Evolutionary conservation across 2,329 filamentous ascomycete genomes (phyloP).

Genomic region (Fusarium duplospermum): DNA sequence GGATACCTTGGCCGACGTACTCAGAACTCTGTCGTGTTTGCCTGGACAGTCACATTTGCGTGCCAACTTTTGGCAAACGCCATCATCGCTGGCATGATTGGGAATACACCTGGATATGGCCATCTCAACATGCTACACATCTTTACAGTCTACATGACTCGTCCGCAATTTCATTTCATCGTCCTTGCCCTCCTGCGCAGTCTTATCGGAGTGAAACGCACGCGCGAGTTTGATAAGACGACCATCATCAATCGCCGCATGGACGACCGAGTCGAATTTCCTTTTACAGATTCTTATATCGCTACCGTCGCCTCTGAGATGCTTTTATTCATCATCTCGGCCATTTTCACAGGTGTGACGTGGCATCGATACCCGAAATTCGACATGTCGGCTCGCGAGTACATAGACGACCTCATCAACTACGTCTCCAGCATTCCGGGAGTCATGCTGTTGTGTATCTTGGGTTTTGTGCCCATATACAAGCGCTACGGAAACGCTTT

Average conservation of each 20-base stretch:
- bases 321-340: conserved; percentile 30
- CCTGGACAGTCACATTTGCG: conserved; percentile 29
- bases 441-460: conserved; percentile 30
- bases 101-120: conserved; percentile 33
- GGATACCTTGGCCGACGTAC: conserved; percentile 27
- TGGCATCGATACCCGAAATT: conserved; percentile 36
- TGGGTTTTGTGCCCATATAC: conserved; percentile 35
- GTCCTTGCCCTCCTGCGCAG: conserved; percentile 35
- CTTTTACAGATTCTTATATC: conserved; percentile 41
- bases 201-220: conserved; percentile 20
- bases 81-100: conserved; percentile 33
- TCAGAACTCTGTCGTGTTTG: conserved; percentile 15
- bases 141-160: conserved; percentile 37
- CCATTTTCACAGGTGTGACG: conserved; percentile 40
- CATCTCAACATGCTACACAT: conserved; percentile 39
- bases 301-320: conserved; percentile 30
- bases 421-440: conserved; percentile 36
- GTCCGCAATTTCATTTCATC: conserved; percentile 36
- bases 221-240: conserved; percentile 34
- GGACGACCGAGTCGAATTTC: conserved; percentile 40
- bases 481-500: conserved; percentile 41
- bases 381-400: conserved; percentile 17
- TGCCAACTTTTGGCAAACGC: conserved; percentile 39
- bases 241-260: conserved; percentile 21
- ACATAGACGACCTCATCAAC: conserved; percentile 31